phyloP scores from a whole-genome alignment of 2,329 filamentous ascomycete genomes.

The Neonectria hederae region DNA sequence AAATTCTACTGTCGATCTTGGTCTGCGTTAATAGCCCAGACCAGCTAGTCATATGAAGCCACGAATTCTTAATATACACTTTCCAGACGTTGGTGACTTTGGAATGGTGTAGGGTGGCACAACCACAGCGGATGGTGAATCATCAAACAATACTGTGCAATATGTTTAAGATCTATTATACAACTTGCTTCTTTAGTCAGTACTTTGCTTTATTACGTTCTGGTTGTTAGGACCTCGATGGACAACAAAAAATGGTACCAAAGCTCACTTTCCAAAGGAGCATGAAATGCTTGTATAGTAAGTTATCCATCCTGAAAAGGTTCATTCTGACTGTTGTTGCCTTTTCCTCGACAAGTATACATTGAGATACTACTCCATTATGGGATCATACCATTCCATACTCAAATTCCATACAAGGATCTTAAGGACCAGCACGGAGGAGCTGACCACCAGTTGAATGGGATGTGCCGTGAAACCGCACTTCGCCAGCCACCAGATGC shows the following conservation, averaged over 20 bases:
- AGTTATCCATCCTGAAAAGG: not conserved
- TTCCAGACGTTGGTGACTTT: not conserved
- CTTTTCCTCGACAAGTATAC: not conserved
- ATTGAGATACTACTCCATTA: not conserved
- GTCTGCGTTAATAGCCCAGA: not conserved
- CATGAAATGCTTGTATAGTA: too few species aligned
- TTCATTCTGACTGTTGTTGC: too few species aligned
- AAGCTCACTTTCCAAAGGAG: too few species aligned
- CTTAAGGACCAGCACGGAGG: too few species aligned
- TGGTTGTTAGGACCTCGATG: too few species aligned
- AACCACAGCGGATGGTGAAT: not conserved
- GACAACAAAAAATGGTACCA: too few species aligned
- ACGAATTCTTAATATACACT: not conserved
- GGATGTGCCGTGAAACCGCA: not conserved
- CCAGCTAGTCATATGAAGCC: not conserved
- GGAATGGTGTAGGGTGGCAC: not conserved
- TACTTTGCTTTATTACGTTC: not conserved
- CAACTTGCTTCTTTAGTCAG: too few species aligned
- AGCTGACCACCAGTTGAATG: not conserved
- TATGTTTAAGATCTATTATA: too few species aligned
- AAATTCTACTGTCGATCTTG: not conserved
- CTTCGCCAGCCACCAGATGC: not conserved
- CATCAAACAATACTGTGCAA: not conserved
- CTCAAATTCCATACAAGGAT: not conserved
- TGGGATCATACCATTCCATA: not conserved